Percentiles rank a stretch among this genome's conserved stretches.
Evolutionary conservation across 176 grass and related monocot species (phyloP).

Genomic region (Triticum monococcum): DNA sequence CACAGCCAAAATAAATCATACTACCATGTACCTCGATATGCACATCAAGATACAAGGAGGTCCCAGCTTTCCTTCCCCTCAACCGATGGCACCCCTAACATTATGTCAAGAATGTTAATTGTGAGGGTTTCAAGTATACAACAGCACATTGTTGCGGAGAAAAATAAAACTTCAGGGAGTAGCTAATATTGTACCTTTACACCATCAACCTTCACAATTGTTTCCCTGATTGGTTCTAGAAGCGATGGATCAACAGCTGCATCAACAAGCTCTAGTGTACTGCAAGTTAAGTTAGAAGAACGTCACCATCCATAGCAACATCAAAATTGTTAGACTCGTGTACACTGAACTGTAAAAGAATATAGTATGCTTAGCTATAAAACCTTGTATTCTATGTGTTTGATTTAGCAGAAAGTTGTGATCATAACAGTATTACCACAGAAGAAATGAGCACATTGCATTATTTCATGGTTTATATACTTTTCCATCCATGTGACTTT

Average conservation of each 20-base stretch:
- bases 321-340: not conserved
- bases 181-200: slow-evolving; percentile 70
- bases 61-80: slow-evolving; percentile 96
- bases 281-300: slow-evolving; percentile 36
- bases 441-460: not conserved
- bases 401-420: not conserved
- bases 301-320: slow-evolving; percentile 12
- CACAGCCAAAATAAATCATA: slow-evolving; percentile 26
- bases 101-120: slow-evolving; percentile 1
- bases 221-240: slow-evolving; percentile 78
- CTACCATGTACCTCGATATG: slow-evolving; percentile 80
- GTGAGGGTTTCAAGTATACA: slow-evolving; percentile 9
- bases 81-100: slow-evolving; percentile 83
- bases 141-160: not conserved
- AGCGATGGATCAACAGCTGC: slow-evolving; percentile 70
- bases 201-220: slow-evolving; percentile 88
- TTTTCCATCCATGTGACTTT: not conserved
- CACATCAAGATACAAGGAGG: slow-evolving; percentile 90
- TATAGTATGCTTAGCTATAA: not conserved
- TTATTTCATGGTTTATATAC: not conserved
- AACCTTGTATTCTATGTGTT: not conserved
- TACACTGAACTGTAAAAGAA: slow-evolving; percentile 4
- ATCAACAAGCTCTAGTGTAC: slow-evolving; percentile 85
- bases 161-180: slow-evolving; percentile 2
- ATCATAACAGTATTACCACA: not conserved